Conservation (phyloP, 75 land plant species). For the Pinus taeda region DNA sequence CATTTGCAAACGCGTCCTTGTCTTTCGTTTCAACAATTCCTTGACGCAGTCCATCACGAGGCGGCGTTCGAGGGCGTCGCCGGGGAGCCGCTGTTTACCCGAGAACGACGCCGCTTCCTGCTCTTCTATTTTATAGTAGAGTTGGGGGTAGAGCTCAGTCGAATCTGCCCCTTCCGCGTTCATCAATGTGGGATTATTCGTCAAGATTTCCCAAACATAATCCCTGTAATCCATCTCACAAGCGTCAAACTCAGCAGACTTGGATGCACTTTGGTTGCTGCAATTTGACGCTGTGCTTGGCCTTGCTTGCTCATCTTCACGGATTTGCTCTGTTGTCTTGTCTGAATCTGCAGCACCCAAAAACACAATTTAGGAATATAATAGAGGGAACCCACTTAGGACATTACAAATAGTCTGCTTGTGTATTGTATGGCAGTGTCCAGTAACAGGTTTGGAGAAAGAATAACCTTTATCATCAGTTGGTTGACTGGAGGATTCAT, state of each 20-base stretch:
- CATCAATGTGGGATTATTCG: neutral
- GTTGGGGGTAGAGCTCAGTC: neutral
- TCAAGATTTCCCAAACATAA: neutral
- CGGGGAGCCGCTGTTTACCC: neutral
- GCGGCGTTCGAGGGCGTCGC: neutral
- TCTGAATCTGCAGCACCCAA: neutral
- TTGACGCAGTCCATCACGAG: conserved; percentile 4
- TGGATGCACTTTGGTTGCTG: too few relatives aligned
- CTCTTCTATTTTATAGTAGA: conserved; percentile 1
- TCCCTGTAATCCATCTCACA: conserved; percentile 1
- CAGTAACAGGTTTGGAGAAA: neutral
- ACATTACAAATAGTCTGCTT: too few relatives aligned
- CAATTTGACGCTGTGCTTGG: too few relatives aligned
- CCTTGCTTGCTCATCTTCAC: neutral
- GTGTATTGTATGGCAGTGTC: too few relatives aligned
- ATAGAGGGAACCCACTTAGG: too few relatives aligned
- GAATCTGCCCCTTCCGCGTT: neutral
- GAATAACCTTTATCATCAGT: neutral
- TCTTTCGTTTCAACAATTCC: conserved; percentile 2
- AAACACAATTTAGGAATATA: neutral
- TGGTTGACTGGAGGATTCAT: neutral
- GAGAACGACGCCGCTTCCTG: neutral
- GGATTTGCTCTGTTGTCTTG: neutral
- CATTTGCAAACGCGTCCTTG: neutral
- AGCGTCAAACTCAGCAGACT: too few relatives aligned